A percentile compares a stretch with the other conserved stretches of the same genome.
Evolutionary conservation across 352 stramenopile species (phyloP).

Genomic region (Pythium rhizo-oryzae): DNA sequence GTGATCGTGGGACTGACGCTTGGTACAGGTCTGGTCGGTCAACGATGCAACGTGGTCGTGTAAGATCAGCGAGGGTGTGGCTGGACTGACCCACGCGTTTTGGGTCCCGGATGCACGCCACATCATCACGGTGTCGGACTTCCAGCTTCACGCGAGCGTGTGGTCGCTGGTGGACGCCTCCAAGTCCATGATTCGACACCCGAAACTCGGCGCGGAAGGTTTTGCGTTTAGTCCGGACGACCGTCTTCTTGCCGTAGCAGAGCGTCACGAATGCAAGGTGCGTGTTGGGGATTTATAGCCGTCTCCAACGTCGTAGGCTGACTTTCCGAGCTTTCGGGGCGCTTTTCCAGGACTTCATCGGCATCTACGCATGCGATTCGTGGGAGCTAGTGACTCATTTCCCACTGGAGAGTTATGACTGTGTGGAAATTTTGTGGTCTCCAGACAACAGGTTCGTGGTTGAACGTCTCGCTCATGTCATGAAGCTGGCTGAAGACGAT

Average conservation of each 20-base stretch:
- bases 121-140: constrained; percentile 82
- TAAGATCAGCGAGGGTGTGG: constrained; percentile 78
- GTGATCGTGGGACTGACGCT: background rate
- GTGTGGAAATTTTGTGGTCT: constrained; percentile 68
- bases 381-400: constrained; percentile 81
- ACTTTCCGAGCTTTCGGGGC: too few relatives aligned
- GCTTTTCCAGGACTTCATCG: constrained; percentile 59
- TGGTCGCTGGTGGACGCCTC: constrained; percentile 73
- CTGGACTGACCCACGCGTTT: constrained; percentile 48
- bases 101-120: constrained; percentile 72
- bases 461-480: background rate
- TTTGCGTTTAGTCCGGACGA: constrained; percentile 67
- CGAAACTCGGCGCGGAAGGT: constrained; percentile 69
- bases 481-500: background rate
- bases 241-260: constrained; percentile 61
- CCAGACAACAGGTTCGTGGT: constrained; percentile 62
- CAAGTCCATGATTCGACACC: constrained; percentile 62
- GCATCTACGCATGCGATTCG: constrained; percentile 72
- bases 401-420: constrained; percentile 79
- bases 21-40: constrained; percentile 58
- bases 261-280: constrained; percentile 82
- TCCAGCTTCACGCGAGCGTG: constrained; percentile 80
- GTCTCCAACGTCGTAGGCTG: too few relatives aligned
- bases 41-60: constrained; percentile 65
- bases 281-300: too few relatives aligned